Evolutionary conservation across 2,329 filamentous ascomycete species (phyloP).

Genomic region (Exophiala calicioides): DNA sequence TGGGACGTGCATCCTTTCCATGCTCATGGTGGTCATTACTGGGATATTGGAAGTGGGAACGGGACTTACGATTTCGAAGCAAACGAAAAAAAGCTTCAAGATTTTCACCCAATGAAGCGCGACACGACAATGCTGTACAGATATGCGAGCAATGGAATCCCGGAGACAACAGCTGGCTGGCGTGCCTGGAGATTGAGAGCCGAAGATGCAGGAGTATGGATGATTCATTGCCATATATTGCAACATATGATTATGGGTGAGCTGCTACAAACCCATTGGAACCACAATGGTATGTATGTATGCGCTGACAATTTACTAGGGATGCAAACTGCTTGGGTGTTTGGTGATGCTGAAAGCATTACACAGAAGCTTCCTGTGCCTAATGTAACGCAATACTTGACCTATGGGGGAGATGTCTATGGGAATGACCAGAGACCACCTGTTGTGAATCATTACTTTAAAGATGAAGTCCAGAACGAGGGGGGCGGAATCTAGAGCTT

Average conservation of each 20-base stretch:
- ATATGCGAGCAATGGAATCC: conserved; percentile 45
- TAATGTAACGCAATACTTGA: conserved; percentile 44
- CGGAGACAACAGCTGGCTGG: conserved; percentile 56
- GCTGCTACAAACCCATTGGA: too few species aligned
- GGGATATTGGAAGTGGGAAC: conserved; percentile 50
- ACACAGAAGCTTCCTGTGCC: conserved; percentile 32
- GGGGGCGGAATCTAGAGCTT: too few species aligned
- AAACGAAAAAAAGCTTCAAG: too few species aligned
- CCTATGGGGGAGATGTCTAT: conserved; percentile 48
- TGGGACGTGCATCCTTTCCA: conserved; percentile 49
- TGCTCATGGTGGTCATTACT: conserved; percentile 48
- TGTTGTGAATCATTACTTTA: too few species aligned
- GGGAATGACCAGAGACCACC: too few species aligned
- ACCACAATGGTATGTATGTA: too few species aligned
- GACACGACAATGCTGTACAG: conserved; percentile 59
- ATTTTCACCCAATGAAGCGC: too few species aligned
- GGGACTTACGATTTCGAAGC: conserved; percentile 46
- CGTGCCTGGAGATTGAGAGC: conserved; percentile 62
- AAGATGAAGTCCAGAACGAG: too few species aligned
- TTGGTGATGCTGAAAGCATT: conserved; percentile 48
- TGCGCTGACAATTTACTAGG: too few species aligned
- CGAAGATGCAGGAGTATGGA: conserved; percentile 49
- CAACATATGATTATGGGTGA: conserved; percentile 50
- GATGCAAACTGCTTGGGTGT: conserved; percentile 45
- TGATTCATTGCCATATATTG: conserved; percentile 54